A percentile compares a stretch with the other conserved stretches of the same genome.
Evolutionary conservation across 768 basidiomycete species (phyloP).

Genomic region (Auricularia sp.): DNA sequence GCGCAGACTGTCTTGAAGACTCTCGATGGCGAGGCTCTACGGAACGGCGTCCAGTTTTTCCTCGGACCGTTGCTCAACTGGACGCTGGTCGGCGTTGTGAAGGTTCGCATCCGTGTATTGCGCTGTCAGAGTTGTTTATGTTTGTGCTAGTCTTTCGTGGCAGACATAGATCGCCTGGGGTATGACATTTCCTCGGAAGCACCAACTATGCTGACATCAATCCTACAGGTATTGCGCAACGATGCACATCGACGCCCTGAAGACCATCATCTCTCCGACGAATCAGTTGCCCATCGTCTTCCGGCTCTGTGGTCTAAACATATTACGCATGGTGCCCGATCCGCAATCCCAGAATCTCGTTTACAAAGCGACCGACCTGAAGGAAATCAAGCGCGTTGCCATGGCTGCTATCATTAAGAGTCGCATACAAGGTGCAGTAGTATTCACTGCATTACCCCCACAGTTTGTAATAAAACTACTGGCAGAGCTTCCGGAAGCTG

Average conservation of each 20-base stretch:
- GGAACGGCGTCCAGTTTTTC: constrained; percentile 72
- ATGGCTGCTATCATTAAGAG: background rate
- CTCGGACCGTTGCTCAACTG: constrained; percentile 62
- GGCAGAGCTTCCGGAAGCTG: background rate
- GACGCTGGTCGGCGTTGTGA: constrained; percentile 69
- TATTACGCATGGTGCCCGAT: constrained; percentile 36
- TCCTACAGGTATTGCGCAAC: constrained; percentile 35
- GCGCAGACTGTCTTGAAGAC: constrained; percentile 34
- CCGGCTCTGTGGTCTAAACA: constrained; percentile 46
- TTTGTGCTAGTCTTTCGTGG: constrained; percentile 29
- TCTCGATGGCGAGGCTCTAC: constrained; percentile 56
- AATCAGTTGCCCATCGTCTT: constrained; percentile 59
- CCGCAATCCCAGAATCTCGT: constrained; percentile 24
- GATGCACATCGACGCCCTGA: constrained; percentile 52
- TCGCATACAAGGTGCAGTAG: too few relatives aligned
- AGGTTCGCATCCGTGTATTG: constrained; percentile 17
- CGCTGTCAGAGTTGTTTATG: background rate
- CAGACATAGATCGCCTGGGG: constrained; percentile 49
- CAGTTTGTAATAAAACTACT: too few relatives aligned
- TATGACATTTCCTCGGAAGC: constrained; percentile 19
- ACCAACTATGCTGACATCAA: background rate
- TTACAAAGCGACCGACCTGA: background rate
- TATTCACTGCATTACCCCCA: too few relatives aligned
- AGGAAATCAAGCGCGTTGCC: background rate
- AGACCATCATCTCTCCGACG: constrained; percentile 51